These are phyloP conservation scores for Mucor mucedo DNA, from an alignment of 371 early-diverging fungal species.

Conservation along the genomic window DNA sequence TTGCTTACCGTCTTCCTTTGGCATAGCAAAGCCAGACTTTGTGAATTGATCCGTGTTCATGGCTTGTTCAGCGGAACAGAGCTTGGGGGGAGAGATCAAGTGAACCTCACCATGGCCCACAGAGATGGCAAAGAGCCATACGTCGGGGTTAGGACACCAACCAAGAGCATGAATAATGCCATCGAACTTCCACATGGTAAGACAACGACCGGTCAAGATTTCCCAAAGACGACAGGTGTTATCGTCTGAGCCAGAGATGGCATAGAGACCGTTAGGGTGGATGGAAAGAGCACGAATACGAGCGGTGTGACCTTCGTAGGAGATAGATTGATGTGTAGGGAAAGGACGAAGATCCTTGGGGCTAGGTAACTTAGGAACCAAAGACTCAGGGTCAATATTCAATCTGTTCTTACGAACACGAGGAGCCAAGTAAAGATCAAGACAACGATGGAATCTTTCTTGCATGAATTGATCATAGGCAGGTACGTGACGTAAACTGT, in stretches of 20 bases:
- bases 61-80: slow-evolving; percentile 54
- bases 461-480: slow-evolving; percentile 86
- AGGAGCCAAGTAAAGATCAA: slow-evolving; percentile 96
- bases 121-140: slow-evolving; percentile 82
- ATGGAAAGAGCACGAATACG: slow-evolving; percentile 84
- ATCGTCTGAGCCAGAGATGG: slow-evolving; percentile 91
- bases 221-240: slow-evolving; percentile 91
- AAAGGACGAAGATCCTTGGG: slow-evolving; percentile 95
- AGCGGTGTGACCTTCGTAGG: slow-evolving; percentile 81
- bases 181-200: slow-evolving; percentile 75
- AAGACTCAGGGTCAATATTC: slow-evolving; percentile 89
- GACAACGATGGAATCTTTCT: slow-evolving; percentile 94
- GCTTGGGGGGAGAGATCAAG: slow-evolving; percentile 59
- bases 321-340: slow-evolving; percentile 82
- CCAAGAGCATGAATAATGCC: slow-evolving; percentile 73
- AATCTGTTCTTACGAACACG: slow-evolving; percentile 87
- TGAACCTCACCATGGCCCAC: slow-evolving; percentile 59
- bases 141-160: slow-evolving; percentile 89
- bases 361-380: slow-evolving; percentile 95
- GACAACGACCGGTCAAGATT: slow-evolving; percentile 85
- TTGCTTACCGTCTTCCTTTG: slow-evolving; percentile 36
- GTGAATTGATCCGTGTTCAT: slow-evolving; percentile 57
- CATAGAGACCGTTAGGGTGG: slow-evolving; percentile 90
- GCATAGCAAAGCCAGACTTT: slow-evolving; percentile 53
- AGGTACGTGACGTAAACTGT: slow-evolving; percentile 83